Evolutionary conservation across 1,284 basidiomycete genomes (phyloP).

Genomic region (Tylopilus sp.): DNA sequence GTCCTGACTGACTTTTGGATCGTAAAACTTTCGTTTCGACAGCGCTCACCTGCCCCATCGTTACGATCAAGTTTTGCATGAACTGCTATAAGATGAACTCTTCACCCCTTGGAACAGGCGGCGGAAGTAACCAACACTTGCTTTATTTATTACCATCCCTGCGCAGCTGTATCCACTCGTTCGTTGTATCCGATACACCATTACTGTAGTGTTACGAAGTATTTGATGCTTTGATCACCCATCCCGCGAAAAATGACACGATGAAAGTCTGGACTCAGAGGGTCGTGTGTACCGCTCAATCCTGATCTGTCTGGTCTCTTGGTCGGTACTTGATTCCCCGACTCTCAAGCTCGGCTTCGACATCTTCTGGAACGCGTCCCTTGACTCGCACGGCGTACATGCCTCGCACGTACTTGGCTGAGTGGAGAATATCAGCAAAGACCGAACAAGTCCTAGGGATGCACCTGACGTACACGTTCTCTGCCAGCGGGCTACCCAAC

Average conservation of each 20-base stretch:
- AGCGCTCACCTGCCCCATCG: constrained; percentile 66
- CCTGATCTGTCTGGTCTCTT: constrained; percentile 71
- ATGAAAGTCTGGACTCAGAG: not conserved
- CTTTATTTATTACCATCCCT: constrained; percentile 8
- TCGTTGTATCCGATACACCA: constrained; percentile 21
- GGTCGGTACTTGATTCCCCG: constrained; percentile 79
- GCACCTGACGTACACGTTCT: constrained; percentile 64
- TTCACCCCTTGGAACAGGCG: constrained; percentile 1
- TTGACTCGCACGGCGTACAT: constrained; percentile 88
- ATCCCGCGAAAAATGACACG: not conserved
- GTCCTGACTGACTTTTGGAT: not conserved
- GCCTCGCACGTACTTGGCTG: constrained; percentile 82
- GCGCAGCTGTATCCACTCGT: constrained; percentile 18
- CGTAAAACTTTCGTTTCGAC: constrained; percentile 18
- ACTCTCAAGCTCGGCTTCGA: constrained; percentile 72
- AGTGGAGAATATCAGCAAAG: constrained; percentile 1
- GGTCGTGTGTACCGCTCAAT: constrained; percentile 36
- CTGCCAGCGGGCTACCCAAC: constrained; percentile 96
- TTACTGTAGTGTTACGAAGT: not conserved
- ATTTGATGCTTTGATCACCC: not conserved
- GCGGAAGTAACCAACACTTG: constrained; percentile 1
- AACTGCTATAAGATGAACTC: constrained; percentile 43
- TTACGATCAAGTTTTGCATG: constrained; percentile 63
- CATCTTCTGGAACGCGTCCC: constrained; percentile 81
- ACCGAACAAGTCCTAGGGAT: constrained; percentile 1